A percentile compares a stretch with the other conserved stretches of the same genome.
These are phyloP conservation scores for Epicoccum nigrum DNA, from an alignment of 2,329 filamentous ascomycete species.

Conservation along the genomic window DNA sequence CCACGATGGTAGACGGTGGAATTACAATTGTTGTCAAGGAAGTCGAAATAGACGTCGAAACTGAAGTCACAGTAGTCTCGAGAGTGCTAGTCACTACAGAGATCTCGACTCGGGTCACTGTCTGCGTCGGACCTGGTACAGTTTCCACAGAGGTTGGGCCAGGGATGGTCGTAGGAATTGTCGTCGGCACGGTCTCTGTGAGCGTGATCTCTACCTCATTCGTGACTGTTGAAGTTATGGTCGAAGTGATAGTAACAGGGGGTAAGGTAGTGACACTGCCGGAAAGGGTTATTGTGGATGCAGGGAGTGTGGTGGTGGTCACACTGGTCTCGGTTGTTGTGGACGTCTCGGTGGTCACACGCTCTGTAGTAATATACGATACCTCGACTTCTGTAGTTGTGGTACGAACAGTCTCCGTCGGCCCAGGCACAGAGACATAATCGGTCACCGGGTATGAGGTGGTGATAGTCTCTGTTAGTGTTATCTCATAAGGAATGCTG, in stretches of 20 bases:
- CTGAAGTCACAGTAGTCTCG: background rate
- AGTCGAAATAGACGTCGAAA: conserved; percentile 3
- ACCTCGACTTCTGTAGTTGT: background rate
- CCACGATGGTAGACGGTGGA: conserved; percentile 17
- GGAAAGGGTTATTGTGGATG: conserved; percentile 5
- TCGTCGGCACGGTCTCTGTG: conserved; percentile 1
- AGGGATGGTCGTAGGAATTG: background rate
- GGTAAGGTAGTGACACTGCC: conserved; percentile 3
- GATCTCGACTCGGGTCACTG: conserved; percentile 7
- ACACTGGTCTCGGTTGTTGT: background rate
- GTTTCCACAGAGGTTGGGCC: conserved; percentile 1
- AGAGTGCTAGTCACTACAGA: conserved; percentile 13
- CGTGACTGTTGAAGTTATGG: conserved; percentile 1
- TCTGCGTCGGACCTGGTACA: conserved; percentile 8
- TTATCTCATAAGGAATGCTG: background rate
- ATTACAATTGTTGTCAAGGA: conserved; percentile 6
- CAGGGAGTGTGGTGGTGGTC: conserved; percentile 1
- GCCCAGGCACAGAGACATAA: background rate
- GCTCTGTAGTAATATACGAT: conserved; percentile 7
- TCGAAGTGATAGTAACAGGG: background rate
- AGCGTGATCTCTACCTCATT: background rate
- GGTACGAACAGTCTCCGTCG: background rate
- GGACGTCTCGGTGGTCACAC: conserved; percentile 3
- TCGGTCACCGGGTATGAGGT: background rate
- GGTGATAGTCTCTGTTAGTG: background rate